Base-by-base conservation (phyloP, 106 monocot species). In the Apostasia shenzhenica region DNA sequence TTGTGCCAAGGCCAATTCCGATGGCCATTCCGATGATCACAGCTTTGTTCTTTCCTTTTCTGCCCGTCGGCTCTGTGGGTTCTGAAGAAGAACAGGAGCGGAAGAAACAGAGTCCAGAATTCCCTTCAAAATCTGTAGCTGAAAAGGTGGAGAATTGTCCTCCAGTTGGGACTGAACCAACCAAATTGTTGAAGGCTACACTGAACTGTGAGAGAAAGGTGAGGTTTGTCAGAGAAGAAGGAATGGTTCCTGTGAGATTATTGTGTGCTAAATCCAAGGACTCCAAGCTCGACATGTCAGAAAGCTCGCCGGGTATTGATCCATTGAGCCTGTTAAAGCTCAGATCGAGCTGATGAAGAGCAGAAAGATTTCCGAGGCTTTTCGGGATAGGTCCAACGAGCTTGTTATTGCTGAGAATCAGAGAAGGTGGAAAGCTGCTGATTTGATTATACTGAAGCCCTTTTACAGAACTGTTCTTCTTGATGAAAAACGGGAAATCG, bases 141-240 rank as follows among this genome's bases (percentile, higher is more conserved):
- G 77, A 57, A 70, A 94, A 94, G 54, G 87, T 83, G 1, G 74
- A 82, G 82, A 94, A 94, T 67, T 94, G 94, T 13, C 81, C 84
- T 50, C 78, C 84, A 0, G 46, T 14, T 14, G 94, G 94, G 63
- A 94, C 75, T 8, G 40, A 1, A 2, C 94, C 94, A 4, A 52
- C 57, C 45, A 94, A 57, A 64, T 87, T 63, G 56, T 94, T 94
- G 70, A 84, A 82, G 13, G 94, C 72, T 45, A 90, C 90, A 41
- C 55, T 75, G 69, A 94, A 90, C 12, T 60, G 72, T 5, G 94
- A 86, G 2, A 90, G 69, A 55, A 94, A 94, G 38, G 45, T 87
- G 44, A 94, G 72, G 2, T 72, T 87, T 5, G 66, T 81, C 47
- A 94, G 71, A 2, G 90, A 82, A 0, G 60, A 9, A 39, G 90